Percentiles rank a stretch among this genome's conserved stretches.
Conservation (phyloP, 2,329 filamentous ascomycete species). For the Pseudocercospora cruenta region DNA sequence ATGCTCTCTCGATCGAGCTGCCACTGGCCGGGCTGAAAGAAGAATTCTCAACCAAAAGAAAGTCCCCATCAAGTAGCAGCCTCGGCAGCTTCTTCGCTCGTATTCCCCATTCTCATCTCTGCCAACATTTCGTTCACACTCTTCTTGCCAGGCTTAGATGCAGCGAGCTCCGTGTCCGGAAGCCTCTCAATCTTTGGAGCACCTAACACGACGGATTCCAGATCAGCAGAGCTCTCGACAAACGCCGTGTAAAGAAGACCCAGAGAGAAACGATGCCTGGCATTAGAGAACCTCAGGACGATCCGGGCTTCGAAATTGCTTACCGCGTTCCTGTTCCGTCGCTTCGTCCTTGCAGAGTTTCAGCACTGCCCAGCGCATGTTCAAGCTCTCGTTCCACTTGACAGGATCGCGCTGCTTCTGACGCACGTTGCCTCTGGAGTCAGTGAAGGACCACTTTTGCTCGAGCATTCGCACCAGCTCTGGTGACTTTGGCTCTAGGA, state of each 20-base stretch:
- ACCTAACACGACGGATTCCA: neutral
- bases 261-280: too few species aligned
- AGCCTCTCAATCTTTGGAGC: conserved; percentile 29
- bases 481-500: conserved; percentile 30
- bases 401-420: conserved; percentile 22
- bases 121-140: conserved; percentile 37
- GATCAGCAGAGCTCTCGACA: neutral
- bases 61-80: neutral
- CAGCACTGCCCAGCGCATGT: conserved; percentile 28
- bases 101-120: conserved; percentile 29
- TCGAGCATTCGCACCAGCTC: conserved; percentile 35
- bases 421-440: conserved; percentile 23
- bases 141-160: conserved; percentile 18
- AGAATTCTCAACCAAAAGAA: neutral
- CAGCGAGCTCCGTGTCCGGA: conserved; percentile 10
- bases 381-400: conserved; percentile 34
- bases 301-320: neutral
- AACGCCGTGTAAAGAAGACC: too few species aligned
- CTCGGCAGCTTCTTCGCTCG: neutral
- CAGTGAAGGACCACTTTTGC: conserved; percentile 35
- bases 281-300: too few species aligned
- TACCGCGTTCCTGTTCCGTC: conserved; percentile 2
- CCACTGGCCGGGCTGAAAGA: neutral
- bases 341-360: conserved; percentile 1
- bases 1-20: neutral